Conservation (phyloP, 768 basidiomycete species). For the Tremella mesenterica region DNA sequence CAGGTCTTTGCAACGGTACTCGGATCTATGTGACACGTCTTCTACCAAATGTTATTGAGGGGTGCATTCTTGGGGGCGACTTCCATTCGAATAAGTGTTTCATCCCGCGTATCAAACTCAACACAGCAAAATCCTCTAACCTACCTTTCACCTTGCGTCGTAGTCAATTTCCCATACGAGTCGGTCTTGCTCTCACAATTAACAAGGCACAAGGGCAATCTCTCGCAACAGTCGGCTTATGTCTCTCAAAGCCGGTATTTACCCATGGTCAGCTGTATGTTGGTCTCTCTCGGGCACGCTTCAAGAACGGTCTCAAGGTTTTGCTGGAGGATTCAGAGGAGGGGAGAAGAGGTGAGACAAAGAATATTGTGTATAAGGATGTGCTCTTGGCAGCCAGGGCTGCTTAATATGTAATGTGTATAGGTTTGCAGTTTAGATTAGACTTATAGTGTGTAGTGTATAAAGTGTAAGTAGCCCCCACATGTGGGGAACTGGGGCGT, state of each 20-base stretch:
- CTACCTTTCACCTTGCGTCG: conserved; percentile 24
- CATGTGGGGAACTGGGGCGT: no score
- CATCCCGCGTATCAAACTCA: neutral
- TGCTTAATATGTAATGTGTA: no score
- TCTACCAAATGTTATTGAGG: conserved; percentile 43
- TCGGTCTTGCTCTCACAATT: conserved; percentile 51
- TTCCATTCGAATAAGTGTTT: neutral
- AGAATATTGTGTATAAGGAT: no score
- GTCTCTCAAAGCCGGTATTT: conserved; percentile 36
- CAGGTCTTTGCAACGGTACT: conserved; percentile 48
- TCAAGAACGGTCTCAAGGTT: no score
- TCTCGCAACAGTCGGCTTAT: conserved; percentile 47
- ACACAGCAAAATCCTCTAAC: neutral
- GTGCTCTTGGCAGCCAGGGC: no score
- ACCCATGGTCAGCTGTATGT: conserved; percentile 1
- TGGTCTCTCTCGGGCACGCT: conserved; percentile 49
- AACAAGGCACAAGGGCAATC: conserved; percentile 53
- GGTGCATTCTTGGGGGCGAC: neutral
- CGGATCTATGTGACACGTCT: conserved; percentile 37
- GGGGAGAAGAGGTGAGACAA: no score
- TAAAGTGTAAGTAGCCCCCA: no score
- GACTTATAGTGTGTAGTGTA: no score
- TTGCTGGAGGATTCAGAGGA: no score
- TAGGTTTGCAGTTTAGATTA: no score
- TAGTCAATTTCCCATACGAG: conserved; percentile 48